A percentile compares a stretch with the other conserved stretches of the same genome.
Evolutionary conservation across 257 asterid species (phyloP).

Genomic region (Thymus quinquecostatus): DNA sequence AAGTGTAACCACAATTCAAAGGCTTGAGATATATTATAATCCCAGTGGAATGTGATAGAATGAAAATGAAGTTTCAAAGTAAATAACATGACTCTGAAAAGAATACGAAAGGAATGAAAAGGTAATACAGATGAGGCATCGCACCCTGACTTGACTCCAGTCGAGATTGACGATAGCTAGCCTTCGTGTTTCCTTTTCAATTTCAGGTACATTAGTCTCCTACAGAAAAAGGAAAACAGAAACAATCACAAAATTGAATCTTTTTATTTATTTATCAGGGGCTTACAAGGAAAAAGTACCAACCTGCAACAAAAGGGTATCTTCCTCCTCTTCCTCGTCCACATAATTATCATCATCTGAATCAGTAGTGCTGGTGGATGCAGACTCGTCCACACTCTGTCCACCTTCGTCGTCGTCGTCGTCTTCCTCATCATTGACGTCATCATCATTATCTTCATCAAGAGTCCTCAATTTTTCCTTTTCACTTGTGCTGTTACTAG

Average conservation of each 20-base stretch:
- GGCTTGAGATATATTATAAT: background rate
- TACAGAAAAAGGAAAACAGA: constrained; percentile 33
- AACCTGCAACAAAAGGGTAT: constrained; percentile 47
- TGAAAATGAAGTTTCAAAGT: background rate
- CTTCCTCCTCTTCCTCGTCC: constrained; percentile 55
- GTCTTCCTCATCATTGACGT: constrained; percentile 21
- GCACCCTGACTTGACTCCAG: constrained; percentile 94
- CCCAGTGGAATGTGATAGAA: background rate
- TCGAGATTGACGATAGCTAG: constrained; percentile 87
- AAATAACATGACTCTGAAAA: background rate
- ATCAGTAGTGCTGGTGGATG: constrained; percentile 47
- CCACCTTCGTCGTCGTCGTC: constrained; percentile 34
- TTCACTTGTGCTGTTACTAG: constrained; percentile 32
- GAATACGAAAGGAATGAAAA: background rate
- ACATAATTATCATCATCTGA: constrained; percentile 41
- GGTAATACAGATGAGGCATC: constrained; percentile 26
- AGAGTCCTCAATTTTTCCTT: constrained; percentile 29
- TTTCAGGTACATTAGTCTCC: constrained; percentile 77
- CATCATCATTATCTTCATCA: constrained; percentile 17
- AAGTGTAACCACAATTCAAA: background rate
- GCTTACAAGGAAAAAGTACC: background rate
- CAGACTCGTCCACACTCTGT: constrained; percentile 47
- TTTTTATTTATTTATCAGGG: background rate
- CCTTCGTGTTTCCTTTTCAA: constrained; percentile 80
- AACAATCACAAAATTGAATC: background rate